These are phyloP conservation scores for Plasmodium berghei DNA, from an alignment of 169 alveolate species.

Conservation along the genomic window DNA sequence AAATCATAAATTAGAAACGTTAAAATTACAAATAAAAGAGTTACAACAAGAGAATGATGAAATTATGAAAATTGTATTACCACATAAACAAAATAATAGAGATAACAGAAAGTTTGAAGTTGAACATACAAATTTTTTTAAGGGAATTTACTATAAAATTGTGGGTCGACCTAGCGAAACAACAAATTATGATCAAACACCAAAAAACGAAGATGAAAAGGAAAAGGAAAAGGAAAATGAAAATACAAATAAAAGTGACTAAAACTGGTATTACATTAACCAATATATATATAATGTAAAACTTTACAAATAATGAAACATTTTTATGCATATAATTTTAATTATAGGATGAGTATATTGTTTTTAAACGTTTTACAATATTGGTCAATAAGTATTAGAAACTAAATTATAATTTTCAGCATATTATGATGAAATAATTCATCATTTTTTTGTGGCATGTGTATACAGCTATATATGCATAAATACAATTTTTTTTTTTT, in stretches of 20 bases:
- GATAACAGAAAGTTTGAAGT: slow-evolving; percentile 62
- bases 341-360: too few species aligned
- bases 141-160: slow-evolving; percentile 42
- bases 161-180: slow-evolving; percentile 1
- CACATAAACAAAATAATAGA: slow-evolving; percentile 49
- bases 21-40: slow-evolving; percentile 76
- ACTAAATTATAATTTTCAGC: too few species aligned
- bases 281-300: too few species aligned
- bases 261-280: too few species aligned
- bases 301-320: too few species aligned
- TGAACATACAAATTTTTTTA: slow-evolving; percentile 55
- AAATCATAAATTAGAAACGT: slow-evolving; percentile 76
- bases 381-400: too few species aligned
- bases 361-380: too few species aligned
- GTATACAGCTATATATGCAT: too few species aligned
- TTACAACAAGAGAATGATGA: slow-evolving; percentile 77
- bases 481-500: too few species aligned
- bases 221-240: neutral
- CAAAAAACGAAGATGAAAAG: neutral
- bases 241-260: neutral
- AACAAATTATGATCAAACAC: slow-evolving; percentile 2
- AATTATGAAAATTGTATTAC: slow-evolving; percentile 80
- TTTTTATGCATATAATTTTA: too few species aligned
- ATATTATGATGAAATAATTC: too few species aligned
- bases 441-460: too few species aligned